Base-by-base conservation (phyloP, 495 filamentous ascomycete genomes). In the Penicillium simplicissimum region DNA sequence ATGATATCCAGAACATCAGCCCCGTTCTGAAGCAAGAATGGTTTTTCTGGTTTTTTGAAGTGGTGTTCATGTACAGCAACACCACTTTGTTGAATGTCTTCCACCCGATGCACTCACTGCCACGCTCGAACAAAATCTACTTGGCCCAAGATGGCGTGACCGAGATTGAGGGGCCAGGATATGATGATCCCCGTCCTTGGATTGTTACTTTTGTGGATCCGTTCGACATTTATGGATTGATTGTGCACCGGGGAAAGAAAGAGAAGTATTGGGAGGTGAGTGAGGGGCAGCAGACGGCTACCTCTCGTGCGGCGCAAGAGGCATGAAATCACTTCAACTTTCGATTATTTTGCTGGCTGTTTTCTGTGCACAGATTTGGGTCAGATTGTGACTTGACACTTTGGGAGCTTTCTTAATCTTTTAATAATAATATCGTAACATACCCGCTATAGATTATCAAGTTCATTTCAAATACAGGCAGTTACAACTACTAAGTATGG, bases 21-120 rank as follows among this genome's bases (percentile, higher is more conserved):
- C 84, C 85, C 0, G 72, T 88, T 36, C 55, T 88, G 47, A 82
- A 84, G 28, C 82, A 88, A 54, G 89, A 92, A 68, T 88, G 84
- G 83, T 90, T 84, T 68, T 90, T 91, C 67, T 91, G 84, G 73
- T 76, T 91, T 36, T 91, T 91, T 61, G 89, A 91, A 69, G 81
- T 80, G 0, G 68, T 69, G 11, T 71, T 89, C 52, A 91, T 92
- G 88, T 76, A 87, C 3, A 51, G 64, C 49, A 91, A 91, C 57
- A 80, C 76, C 21, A 73, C 82, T 10, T 59, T 91, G 68, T 68
- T 88, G 58, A 91, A 91, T 63, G 65, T 82, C 11, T 78, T 85
- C 25, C 87, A 89, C 68, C 89, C 89, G 15, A 81, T 84, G 63
- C 66, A 63, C 28, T 87, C 77, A 60, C 74, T 92, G 49, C 89